Conservation (phyloP, 202 grass and related monocot species). For the Panicum virgatum region DNA sequence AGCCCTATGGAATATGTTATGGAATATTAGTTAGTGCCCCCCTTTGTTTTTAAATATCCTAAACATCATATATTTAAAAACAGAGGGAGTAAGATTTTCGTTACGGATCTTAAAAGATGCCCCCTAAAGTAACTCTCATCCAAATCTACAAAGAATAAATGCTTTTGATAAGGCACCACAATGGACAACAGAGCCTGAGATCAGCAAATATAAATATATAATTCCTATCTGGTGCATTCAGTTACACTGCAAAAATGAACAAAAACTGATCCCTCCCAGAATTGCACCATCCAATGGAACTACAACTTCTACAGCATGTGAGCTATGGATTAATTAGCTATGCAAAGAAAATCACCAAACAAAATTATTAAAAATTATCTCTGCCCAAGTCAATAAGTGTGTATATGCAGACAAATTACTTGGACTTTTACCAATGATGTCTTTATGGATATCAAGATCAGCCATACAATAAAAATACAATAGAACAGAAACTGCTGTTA, state of each 20-base stretch:
- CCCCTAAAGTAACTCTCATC: neutral
- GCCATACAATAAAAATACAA: neutral
- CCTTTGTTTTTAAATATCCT: too few species aligned
- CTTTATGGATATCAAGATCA: neutral
- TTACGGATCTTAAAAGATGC: neutral
- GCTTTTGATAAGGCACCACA: neutral
- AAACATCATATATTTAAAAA: too few species aligned
- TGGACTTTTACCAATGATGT: neutral
- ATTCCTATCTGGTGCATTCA: neutral
- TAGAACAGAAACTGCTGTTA: neutral
- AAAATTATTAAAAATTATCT: neutral
- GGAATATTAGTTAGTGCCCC: neutral
- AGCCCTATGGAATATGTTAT: neutral
- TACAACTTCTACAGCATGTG: neutral
- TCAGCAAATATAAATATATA: neutral
- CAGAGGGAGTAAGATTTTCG: neutral
- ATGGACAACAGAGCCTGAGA: neutral
- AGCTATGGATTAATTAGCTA: neutral
- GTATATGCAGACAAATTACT: neutral
- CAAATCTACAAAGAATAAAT: neutral
- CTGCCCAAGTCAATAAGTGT: neutral
- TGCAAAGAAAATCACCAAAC: neutral
- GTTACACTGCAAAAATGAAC: slow-evolving; percentile 7
- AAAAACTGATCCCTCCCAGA: neutral
- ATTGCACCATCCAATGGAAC: neutral